A percentile compares a stretch with the other conserved stretches of the same genome.
Conservation (phyloP, 1,284 basidiomycete species). For the Moniliophthora roreri region DNA sequence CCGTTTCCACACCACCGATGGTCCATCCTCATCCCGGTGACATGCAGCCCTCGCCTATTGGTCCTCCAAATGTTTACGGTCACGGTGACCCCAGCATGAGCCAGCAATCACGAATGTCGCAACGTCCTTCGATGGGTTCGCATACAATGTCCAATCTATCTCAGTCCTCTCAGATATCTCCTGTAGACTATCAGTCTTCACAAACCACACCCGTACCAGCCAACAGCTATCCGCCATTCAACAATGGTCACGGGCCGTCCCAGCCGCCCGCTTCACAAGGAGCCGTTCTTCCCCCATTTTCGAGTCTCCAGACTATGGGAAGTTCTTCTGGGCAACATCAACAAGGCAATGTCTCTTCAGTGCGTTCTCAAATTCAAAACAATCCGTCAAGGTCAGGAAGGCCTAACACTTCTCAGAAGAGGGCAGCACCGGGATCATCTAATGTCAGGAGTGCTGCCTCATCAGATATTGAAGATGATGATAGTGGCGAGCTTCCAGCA, state of each 20-base stretch:
- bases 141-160: slow-evolving; percentile 7
- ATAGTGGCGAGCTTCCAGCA: slow-evolving; percentile 75
- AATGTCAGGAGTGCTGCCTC: slow-evolving; percentile 74
- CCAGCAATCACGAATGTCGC: slow-evolving; percentile 5
- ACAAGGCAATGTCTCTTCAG: slow-evolving; percentile 52
- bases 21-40: slow-evolving; percentile 42
- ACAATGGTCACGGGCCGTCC: slow-evolving; percentile 26
- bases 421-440: slow-evolving; percentile 57
- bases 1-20: slow-evolving; percentile 56
- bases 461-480: slow-evolving; percentile 72
- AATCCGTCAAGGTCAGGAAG: slow-evolving; percentile 32
- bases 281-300: slow-evolving; percentile 69
- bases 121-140: slow-evolving; percentile 8
- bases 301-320: slow-evolving; percentile 62
- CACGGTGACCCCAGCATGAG: slow-evolving; percentile 16
- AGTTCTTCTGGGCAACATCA: slow-evolving; percentile 46
- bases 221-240: slow-evolving; percentile 6
- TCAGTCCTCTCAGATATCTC: slow-evolving; percentile 12
- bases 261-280: slow-evolving; percentile 32
- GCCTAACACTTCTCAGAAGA: slow-evolving; percentile 40
- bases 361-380: slow-evolving; percentile 50
- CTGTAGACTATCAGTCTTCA: slow-evolving; percentile 12
- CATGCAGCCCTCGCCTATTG: slow-evolving; percentile 32
- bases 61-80: slow-evolving; percentile 28
- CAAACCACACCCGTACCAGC: slow-evolving; percentile 5